Evolutionary conservation across 176 grass and related monocot genomes (phyloP), one percentile per base, ranked within the genome.

Genomic region (Rhynchospora breviuscula): DNA sequence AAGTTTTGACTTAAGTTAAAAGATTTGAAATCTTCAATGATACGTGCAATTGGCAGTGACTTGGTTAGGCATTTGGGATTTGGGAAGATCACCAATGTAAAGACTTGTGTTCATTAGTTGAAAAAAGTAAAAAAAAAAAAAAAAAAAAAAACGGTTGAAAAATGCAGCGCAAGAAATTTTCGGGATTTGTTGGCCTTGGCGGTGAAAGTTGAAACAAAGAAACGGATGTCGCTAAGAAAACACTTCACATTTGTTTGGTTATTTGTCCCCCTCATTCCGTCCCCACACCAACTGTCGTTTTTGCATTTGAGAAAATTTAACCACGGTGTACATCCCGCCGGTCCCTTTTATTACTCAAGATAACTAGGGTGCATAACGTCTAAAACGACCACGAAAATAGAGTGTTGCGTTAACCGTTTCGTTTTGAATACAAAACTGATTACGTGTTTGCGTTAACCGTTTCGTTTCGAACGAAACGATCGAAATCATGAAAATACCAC

Each of bases 61-160:
- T 29, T 5, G 49, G 22, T 77, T 77, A n/a, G 46, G 47, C 25
- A 74, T 18, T 13, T 23, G 19, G 10, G 70, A 74, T 18, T 13
- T 23, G 19, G 10, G 70, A 74, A 74, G 70, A 23, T 77, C 29
- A 56, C 12, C 12, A 29, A 8, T 54, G 23, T 14, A 52, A 77
- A 23, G 72, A 56, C 72, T 0, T 29, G 6, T 25, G 3, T 17
- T 14, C 10, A 26, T 17, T 14, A 31, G 72, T 56, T 56, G 72
- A 77, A 77, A 76, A 53, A 73, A 74, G 35, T 3, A 35, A 46
- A 49, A 65, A n/a, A n/a, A n/a, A n/a, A n/a, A 77, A 77, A 76
- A 53, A 73, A 74, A 2, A 13, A 45, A 74, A 74, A 44, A 74
- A 56, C 26, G 29, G 6, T 56, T 31, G 72, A 77, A 77, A 2